A percentile compares a stretch with the other conserved stretches of the same genome.
Conservation (phyloP, 768 basidiomycete genomes). For the Hortiboletus campestris region DNA sequence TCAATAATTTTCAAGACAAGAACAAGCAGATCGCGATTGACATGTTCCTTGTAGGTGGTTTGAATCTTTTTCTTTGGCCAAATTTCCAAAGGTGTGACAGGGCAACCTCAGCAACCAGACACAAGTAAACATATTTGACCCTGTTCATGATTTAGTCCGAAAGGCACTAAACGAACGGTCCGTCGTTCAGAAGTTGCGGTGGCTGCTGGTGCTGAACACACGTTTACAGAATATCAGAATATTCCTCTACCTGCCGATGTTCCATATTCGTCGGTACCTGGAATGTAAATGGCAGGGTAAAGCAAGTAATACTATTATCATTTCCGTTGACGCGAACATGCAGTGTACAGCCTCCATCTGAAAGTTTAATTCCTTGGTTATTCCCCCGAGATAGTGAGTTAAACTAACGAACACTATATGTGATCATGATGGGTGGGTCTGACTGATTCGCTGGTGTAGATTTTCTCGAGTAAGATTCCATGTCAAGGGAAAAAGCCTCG, state of each 20-base stretch:
- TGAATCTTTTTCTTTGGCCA: background rate
- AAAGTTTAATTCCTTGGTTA: slow-evolving; percentile 86
- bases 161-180: slow-evolving; percentile 69
- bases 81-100: slow-evolving; percentile 40
- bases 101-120: slow-evolving; percentile 89
- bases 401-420: background rate
- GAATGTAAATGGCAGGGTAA: slow-evolving; percentile 91
- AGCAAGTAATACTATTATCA: slow-evolving; percentile 18
- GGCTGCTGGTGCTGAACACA: background rate
- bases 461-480: slow-evolving; percentile 16
- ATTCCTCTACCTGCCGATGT: slow-evolving; percentile 72
- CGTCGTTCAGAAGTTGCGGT: slow-evolving; percentile 6
- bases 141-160: slow-evolving; percentile 86
- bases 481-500: slow-evolving; percentile 22
- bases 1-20: slow-evolving; percentile 97
- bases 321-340: slow-evolving; percentile 8
- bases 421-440: background rate
- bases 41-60: slow-evolving; percentile 77
- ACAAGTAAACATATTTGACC: slow-evolving; percentile 90
- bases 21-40: slow-evolving; percentile 94
- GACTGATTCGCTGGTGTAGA: slow-evolving; percentile 11
- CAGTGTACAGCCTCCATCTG: slow-evolving; percentile 59
- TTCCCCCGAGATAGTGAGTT: slow-evolving; percentile 77
- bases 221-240: slow-evolving; percentile 65
- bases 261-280: slow-evolving; percentile 88